These are phyloP conservation scores for Fusarium longipes DNA, from an alignment of 2,329 filamentous ascomycete genomes.

Conservation along the genomic window DNA sequence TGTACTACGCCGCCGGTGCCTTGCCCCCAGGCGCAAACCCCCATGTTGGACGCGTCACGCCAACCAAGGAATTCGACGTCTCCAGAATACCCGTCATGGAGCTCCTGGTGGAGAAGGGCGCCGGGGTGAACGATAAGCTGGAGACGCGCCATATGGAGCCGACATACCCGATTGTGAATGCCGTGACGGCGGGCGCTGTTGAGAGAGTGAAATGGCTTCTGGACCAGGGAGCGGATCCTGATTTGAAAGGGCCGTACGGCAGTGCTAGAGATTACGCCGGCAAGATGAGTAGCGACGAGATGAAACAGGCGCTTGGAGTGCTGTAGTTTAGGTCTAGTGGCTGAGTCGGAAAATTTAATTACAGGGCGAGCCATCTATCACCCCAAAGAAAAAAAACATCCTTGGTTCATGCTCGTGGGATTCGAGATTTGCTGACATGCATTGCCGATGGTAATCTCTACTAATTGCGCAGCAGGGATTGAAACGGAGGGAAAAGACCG, in stretches of 20 bases:
- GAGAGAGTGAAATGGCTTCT: slow-evolving; percentile 37
- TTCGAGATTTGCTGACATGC: not conserved
- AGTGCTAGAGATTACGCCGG: slow-evolving; percentile 24
- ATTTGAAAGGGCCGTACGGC: slow-evolving; percentile 20
- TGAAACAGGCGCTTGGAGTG: slow-evolving; percentile 27
- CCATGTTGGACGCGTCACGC: not conserved
- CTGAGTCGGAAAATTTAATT: not conserved
- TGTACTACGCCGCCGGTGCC: slow-evolving; percentile 31
- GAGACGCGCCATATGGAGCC: slow-evolving; percentile 17
- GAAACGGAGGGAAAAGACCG: too few relatives aligned
- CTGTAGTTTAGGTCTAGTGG: not conserved
- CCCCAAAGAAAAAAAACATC: not conserved
- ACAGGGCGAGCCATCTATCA: not conserved
- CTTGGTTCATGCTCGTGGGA: not conserved
- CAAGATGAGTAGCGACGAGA: slow-evolving; percentile 15
- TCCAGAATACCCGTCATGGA: slow-evolving; percentile 32
- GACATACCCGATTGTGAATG: slow-evolving; percentile 32
- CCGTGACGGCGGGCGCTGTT: slow-evolving; percentile 35
- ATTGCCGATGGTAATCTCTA: not conserved
- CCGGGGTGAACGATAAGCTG: slow-evolving; percentile 21
- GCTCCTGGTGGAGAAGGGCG: slow-evolving; percentile 22
- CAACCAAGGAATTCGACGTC: slow-evolving; percentile 14
- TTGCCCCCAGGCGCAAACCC: slow-evolving; percentile 7
- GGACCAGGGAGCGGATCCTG: slow-evolving; percentile 29
- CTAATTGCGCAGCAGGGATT: not conserved